Evolutionary conservation across 192 early-diverging fungal genomes (phyloP).

Genomic region (Entomortierella parvispora): DNA sequence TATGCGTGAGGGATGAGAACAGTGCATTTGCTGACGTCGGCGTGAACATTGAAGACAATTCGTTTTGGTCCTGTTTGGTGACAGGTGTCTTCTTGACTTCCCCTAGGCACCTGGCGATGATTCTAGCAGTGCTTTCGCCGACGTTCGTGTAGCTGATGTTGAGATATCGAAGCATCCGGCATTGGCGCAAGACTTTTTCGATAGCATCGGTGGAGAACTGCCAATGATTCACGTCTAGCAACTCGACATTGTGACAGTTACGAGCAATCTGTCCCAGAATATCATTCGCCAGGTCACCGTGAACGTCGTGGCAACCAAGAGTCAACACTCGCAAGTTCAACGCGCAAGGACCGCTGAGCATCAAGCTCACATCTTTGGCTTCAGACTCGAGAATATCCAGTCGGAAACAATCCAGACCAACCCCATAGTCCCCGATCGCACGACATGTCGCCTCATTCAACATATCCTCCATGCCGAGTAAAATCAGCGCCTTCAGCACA

Average conservation of each 20-base stretch:
- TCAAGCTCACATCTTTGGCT: conserved; percentile 35
- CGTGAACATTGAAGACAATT: background rate
- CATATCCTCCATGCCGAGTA: conserved; percentile 48
- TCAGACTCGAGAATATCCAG: conserved; percentile 47
- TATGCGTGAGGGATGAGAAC: too few species aligned
- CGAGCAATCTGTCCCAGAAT: conserved; percentile 45
- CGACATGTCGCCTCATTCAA: conserved; percentile 37
- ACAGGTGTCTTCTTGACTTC: conserved; percentile 13
- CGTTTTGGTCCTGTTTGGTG: background rate
- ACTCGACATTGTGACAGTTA: conserved; percentile 41
- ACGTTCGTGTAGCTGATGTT: conserved; percentile 44
- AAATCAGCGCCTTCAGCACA: conserved; percentile 35
- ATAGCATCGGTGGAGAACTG: conserved; percentile 44
- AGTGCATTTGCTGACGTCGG: background rate
- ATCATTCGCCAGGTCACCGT: conserved; percentile 41
- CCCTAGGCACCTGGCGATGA: conserved; percentile 37
- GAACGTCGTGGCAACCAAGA: conserved; percentile 44
- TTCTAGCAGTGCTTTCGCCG: conserved; percentile 22
- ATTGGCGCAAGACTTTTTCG: conserved; percentile 33
- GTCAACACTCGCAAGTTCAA: conserved; percentile 36
- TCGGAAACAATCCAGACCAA: conserved; percentile 48
- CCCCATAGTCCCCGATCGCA: conserved; percentile 42
- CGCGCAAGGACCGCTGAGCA: conserved; percentile 31
- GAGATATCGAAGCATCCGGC: conserved; percentile 42
- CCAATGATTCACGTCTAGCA: conserved; percentile 51